Base-by-base conservation (phyloP, 2,329 filamentous ascomycete genomes). In the Botryotinia globosa region DNA sequence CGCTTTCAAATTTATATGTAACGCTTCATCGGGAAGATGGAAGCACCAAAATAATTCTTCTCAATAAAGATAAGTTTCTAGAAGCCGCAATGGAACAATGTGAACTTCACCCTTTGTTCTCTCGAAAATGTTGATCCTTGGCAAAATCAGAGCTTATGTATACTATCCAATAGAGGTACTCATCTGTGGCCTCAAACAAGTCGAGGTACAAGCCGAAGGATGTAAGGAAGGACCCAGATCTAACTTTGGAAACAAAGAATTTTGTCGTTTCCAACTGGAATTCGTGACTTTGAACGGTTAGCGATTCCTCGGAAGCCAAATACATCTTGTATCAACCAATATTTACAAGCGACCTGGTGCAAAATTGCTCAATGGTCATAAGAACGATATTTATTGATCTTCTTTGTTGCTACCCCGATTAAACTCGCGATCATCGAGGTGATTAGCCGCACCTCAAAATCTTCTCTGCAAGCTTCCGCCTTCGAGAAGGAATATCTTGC, bases 401-500 rank as follows among this genome's bases (percentile, higher is more conserved):
- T 51, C 32, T 66, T 66, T 29, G 45, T 66, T 54, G 8, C 22
- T 14, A 39, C 29, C 18, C 10, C 3, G 22, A 16, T 14, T 4
- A 16, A 39, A 39, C 22, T 10, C 9, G 25, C n/a, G 8, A 4
- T 39, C 4, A 18, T 29, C 6, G 14, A 29, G 22, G 22, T 66
- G 14, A 34, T 51, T 56, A 16, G 12, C 48, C 29, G 37, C 48
- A 42, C 12, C 54, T 3, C 6, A 20, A 12, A 44, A 18, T 6
- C 18, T 67, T 42, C 48, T 68, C 48, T 56, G 65, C 48, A 32
- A 16, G 18, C 37, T 58, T 42, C 48, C 65, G 48, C 25, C 34
- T 67, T 67, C 48, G 65, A 67, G 65, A 67, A 68, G n/a, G n/a
- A 56, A 44, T 9, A 66, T 54, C 32, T 56, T 56, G 48, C n/a